Evolutionary conservation across 2,329 filamentous ascomycete species (phyloP).

Genomic region (Stachybotrys chartarum): DNA sequence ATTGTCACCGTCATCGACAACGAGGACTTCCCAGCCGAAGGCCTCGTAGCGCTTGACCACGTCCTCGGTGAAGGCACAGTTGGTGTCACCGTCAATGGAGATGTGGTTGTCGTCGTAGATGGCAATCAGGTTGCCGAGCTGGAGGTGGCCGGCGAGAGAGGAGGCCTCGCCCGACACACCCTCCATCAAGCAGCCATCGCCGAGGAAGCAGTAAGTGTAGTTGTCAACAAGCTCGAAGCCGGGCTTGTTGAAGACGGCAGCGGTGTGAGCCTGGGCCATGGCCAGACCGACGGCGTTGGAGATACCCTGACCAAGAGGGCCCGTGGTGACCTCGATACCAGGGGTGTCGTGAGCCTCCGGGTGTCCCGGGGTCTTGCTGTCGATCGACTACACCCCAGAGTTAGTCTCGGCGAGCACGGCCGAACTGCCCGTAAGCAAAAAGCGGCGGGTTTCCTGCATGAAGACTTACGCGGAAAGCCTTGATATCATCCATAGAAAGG

Average conservation of each 20-base stretch:
- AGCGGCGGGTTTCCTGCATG: neutral
- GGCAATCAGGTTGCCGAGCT: constrained; percentile 94
- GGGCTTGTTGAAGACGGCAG: constrained; percentile 92
- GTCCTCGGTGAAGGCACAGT: constrained; percentile 94
- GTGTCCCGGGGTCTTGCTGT: constrained; percentile 85
- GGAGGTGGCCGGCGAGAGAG: constrained; percentile 88
- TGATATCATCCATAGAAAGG: constrained; percentile 82
- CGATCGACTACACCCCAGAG: constrained; percentile 34
- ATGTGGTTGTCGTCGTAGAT: constrained; percentile 99
- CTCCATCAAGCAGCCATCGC: constrained; percentile 98
- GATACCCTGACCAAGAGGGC: constrained; percentile 95
- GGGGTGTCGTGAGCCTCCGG: constrained; percentile 95
- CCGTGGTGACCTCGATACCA: constrained; percentile 95
- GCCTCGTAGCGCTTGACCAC: constrained; percentile 90
- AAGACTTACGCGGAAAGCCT: constrained; percentile 82
- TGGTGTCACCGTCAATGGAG: constrained; percentile 89
- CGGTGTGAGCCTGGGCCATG: constrained; percentile 90
- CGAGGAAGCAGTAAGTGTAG: constrained; percentile 95
- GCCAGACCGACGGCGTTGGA: constrained; percentile 96
- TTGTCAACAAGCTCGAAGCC: constrained; percentile 88
- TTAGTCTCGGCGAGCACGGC: constrained; percentile 1
- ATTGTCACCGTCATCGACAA: constrained; percentile 80
- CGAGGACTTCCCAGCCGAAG: constrained; percentile 90
- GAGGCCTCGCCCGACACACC: constrained; percentile 90
- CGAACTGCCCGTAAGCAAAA: neutral